These are phyloP conservation scores for Scytalidium sp. DNA, from an alignment of 2,329 filamentous ascomycete species.

Conservation along the genomic window DNA sequence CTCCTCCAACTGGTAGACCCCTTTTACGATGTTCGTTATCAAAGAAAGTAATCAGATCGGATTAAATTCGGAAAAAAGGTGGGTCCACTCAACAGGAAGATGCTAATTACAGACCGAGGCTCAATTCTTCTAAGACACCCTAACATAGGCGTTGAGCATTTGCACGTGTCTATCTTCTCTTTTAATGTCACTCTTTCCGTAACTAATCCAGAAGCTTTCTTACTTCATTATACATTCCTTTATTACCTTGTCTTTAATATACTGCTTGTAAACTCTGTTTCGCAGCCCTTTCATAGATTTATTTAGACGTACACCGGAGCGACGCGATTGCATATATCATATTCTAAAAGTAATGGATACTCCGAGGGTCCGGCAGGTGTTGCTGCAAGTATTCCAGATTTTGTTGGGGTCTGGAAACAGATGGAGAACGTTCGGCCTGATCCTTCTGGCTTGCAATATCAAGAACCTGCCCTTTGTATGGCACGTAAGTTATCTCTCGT, in stretches of 20 bases:
- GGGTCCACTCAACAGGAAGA: too few relatives aligned
- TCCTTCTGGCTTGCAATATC: slow-evolving; percentile 42
- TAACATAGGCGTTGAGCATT: background rate
- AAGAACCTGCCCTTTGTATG: slow-evolving; percentile 60
- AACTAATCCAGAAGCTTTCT: background rate
- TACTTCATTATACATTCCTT: background rate
- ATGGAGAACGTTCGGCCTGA: slow-evolving; percentile 22
- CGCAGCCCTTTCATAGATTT: background rate
- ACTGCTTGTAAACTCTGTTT: background rate
- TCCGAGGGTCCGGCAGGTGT: background rate
- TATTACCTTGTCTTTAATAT: background rate
- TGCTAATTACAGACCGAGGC: too few relatives aligned
- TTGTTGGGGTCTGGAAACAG: background rate
- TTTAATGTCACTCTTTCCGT: background rate
- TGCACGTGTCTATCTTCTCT: background rate
- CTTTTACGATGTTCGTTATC: too few relatives aligned
- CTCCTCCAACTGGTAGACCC: background rate
- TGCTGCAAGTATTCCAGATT: background rate
- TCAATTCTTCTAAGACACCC: background rate
- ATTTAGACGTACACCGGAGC: background rate
- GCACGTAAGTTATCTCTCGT: slow-evolving; percentile 46
- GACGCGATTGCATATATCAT: background rate
- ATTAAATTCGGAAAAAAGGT: too few relatives aligned
- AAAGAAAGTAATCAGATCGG: too few relatives aligned
- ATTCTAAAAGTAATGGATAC: background rate